phyloP scores from a whole-genome alignment of 257 asterid species.

The Penstemon newberryi region DNA sequence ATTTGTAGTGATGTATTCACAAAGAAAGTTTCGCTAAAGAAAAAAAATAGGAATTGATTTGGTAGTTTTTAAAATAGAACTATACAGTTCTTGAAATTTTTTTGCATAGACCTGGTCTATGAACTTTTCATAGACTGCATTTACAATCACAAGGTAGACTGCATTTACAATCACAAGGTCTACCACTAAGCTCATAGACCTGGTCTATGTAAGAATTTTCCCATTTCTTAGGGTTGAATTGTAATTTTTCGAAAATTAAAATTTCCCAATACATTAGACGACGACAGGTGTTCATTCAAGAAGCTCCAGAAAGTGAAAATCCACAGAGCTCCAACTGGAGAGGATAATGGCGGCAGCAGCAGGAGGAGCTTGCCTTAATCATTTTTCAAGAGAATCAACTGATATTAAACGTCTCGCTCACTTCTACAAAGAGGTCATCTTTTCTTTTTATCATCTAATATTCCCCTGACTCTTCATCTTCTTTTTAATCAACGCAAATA shows the following conservation, averaged over 20 bases:
- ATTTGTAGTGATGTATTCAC: too few species aligned
- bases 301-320: background rate
- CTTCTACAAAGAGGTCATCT: slow-evolving; percentile 67
- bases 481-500: background rate
- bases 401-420: slow-evolving; percentile 73
- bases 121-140: too few species aligned
- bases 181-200: too few species aligned
- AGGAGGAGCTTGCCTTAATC: slow-evolving; percentile 71
- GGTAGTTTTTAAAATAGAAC: too few species aligned
- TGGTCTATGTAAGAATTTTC: too few species aligned
- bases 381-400: slow-evolving; percentile 72
- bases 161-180: too few species aligned
- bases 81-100: too few species aligned
- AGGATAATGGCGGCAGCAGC: slow-evolving; percentile 59
- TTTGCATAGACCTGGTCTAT: too few species aligned
- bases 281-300: background rate
- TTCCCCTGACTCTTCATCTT: background rate
- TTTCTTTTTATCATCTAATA: slow-evolving; percentile 10
- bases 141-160: too few species aligned
- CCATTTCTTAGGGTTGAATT: background rate
- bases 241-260: background rate
- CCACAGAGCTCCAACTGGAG: slow-evolving; percentile 1
- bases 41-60: too few species aligned
- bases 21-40: too few species aligned
- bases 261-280: background rate